phyloP scores from a whole-genome alignment of 75 land plant genomes.

The Isoetes taiwanensis region DNA sequence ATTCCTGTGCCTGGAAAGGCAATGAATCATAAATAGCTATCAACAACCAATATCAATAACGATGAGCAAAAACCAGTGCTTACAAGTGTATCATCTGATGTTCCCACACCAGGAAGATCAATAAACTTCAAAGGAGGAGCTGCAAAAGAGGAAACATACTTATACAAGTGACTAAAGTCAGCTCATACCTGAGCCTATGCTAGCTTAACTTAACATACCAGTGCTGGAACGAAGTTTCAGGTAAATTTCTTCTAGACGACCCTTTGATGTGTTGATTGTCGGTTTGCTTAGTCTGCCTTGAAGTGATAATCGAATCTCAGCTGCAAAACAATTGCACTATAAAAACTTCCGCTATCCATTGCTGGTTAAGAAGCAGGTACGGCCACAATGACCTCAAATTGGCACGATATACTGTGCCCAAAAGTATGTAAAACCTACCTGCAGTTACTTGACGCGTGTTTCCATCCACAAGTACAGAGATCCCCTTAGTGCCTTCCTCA shows the following conservation, averaged over 20 bases:
- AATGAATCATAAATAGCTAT: background rate
- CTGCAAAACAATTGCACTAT: conserved; percentile 19
- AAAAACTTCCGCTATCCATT: background rate
- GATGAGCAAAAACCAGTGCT: conserved; percentile 12
- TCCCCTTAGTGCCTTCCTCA: conserved; percentile 41
- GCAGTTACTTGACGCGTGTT: conserved; percentile 74
- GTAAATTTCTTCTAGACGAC: conserved; percentile 56
- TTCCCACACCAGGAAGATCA: conserved; percentile 80
- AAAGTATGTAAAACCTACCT: conserved; percentile 53
- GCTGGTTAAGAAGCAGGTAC: no score
- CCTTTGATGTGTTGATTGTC: conserved; percentile 21
- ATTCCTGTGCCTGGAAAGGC: conserved; percentile 36
- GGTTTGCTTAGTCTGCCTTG: conserved; percentile 76
- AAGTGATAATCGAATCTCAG: conserved; percentile 81
- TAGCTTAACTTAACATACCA: conserved; percentile 33
- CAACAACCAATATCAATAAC: background rate
- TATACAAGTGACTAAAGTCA: background rate
- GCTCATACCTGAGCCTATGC: background rate
- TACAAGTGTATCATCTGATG: conserved; percentile 77
- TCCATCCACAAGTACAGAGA: conserved; percentile 66
- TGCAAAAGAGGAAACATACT: conserved; percentile 19
- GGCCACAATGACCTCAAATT: no score
- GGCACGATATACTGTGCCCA: no score
- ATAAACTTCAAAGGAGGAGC: conserved; percentile 87
- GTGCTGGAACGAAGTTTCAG: conserved; percentile 84